Percentiles rank a stretch among this genome's conserved stretches.
Conservation (phyloP, 805 yeast genomes). For the Candida wancherniae region DNA sequence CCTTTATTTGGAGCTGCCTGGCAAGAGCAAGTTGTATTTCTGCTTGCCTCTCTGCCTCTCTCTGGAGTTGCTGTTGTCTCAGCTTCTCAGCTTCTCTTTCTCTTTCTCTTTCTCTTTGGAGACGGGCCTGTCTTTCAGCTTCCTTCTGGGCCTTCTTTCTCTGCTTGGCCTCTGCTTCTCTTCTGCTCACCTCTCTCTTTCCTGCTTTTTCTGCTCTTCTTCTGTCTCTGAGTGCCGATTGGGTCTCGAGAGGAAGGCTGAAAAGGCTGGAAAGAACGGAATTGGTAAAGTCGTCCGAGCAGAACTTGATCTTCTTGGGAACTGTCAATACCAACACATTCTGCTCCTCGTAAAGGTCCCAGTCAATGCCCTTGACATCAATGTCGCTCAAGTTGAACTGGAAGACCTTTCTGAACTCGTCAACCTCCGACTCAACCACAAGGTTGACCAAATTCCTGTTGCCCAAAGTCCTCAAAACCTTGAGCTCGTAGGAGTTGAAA, state of each 20-base stretch:
- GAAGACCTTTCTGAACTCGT: constrained; percentile 29
- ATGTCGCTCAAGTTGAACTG: constrained; percentile 29
- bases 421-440: constrained; percentile 19
- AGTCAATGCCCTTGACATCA: constrained; percentile 29
- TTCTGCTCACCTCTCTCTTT: constrained; percentile 2
- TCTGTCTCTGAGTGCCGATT: constrained; percentile 1
- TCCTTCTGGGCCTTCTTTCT: constrained; percentile 8
- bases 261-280: constrained; percentile 12
- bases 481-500: constrained; percentile 32
- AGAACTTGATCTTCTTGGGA: constrained; percentile 24
- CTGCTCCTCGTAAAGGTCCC: constrained; percentile 27
- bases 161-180: constrained; percentile 5
- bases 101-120: constrained; percentile 8
- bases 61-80: background rate
- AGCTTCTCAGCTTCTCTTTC: constrained; percentile 3
- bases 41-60: constrained; percentile 4
- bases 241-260: constrained; percentile 6
- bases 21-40: constrained; percentile 5
- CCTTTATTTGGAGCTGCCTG: constrained; percentile 5
- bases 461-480: constrained; percentile 11
- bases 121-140: too few relatives aligned
- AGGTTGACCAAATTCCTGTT: constrained; percentile 13
- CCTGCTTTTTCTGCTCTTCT: constrained; percentile 1
- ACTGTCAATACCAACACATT: constrained; percentile 33
- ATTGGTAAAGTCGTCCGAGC: constrained; percentile 16